These are phyloP conservation scores for Harrya chromipes DNA, from an alignment of 768 basidiomycete genomes.

Conservation along the genomic window DNA sequence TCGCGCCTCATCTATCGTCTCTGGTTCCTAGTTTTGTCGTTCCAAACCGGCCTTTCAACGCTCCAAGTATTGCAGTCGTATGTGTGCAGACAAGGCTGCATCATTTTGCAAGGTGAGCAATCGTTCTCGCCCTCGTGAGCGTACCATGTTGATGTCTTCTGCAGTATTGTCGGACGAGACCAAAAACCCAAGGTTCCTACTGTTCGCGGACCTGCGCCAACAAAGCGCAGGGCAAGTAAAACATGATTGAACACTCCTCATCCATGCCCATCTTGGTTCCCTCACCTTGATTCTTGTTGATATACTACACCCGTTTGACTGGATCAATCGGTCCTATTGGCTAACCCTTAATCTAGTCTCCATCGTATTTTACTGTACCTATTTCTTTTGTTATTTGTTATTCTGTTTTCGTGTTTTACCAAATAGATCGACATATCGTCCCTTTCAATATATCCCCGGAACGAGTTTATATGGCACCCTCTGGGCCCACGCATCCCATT, in stretches of 20 bases:
- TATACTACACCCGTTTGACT: slow-evolving; percentile 2
- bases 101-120: slow-evolving; percentile 22
- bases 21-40: slow-evolving; percentile 44
- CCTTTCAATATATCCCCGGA: slow-evolving; percentile 42
- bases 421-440: background rate
- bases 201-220: slow-evolving; percentile 29
- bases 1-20: background rate
- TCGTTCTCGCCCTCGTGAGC: background rate
- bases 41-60: slow-evolving; percentile 54
- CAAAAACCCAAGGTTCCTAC: slow-evolving; percentile 17
- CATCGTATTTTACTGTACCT: slow-evolving; percentile 2
- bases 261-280: background rate
- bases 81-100: slow-evolving; percentile 48
- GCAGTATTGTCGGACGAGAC: slow-evolving; percentile 24
- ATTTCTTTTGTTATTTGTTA: background rate
- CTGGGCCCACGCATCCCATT: slow-evolving; percentile 37
- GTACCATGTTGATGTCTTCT: no score
- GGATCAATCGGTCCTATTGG: slow-evolving; percentile 1
- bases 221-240: slow-evolving; percentile 14
- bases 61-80: slow-evolving; percentile 60
- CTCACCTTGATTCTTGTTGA: background rate
- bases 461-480: slow-evolving; percentile 47
- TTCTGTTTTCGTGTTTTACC: background rate
- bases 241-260: background rate
- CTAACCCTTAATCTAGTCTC: background rate